Evolutionary conservation across 2,329 filamentous ascomycete species (phyloP).

Genomic region (Pseudonectria buxi): DNA sequence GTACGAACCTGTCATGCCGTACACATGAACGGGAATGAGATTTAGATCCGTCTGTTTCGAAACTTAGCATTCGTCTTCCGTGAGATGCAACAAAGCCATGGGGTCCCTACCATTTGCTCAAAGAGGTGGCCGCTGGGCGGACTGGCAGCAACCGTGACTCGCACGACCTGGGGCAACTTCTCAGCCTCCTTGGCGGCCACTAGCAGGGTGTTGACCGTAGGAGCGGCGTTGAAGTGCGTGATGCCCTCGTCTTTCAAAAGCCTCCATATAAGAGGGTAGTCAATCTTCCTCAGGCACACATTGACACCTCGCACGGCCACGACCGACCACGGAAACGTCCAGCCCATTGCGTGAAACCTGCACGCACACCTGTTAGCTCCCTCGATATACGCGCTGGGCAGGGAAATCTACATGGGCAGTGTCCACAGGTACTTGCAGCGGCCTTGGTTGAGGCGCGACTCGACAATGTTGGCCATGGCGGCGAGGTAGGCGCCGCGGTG

Average conservation of each 20-base stretch:
- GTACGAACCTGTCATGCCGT: slow-evolving; percentile 57
- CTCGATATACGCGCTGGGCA: neutral
- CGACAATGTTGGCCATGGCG: slow-evolving; percentile 76
- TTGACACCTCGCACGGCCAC: slow-evolving; percentile 91
- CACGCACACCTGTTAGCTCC: slow-evolving; percentile 1
- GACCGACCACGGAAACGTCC: slow-evolving; percentile 91
- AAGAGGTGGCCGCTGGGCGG: slow-evolving; percentile 88
- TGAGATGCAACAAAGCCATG: neutral
- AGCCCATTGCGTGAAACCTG: slow-evolving; percentile 62
- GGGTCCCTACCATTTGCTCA: slow-evolving; percentile 68
- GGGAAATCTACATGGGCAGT: slow-evolving; percentile 71
- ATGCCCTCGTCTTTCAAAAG: slow-evolving; percentile 79
- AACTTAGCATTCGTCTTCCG: slow-evolving; percentile 2
- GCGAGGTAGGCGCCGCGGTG: slow-evolving; percentile 85
- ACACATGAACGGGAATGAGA: slow-evolving; percentile 85
- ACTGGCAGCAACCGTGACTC: slow-evolving; percentile 86
- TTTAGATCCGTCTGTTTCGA: slow-evolving; percentile 54
- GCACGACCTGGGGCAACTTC: slow-evolving; percentile 61
- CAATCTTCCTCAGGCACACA: slow-evolving; percentile 89
- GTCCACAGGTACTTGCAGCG: slow-evolving; percentile 86
- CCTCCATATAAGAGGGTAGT: slow-evolving; percentile 89
- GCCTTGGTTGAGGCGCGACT: slow-evolving; percentile 73
- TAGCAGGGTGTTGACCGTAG: slow-evolving; percentile 91
- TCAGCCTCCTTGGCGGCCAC: slow-evolving; percentile 73
- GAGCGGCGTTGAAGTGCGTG: slow-evolving; percentile 93